Conservation (phyloP, 306 rosid species). For the Pyrus pyrifolia region DNA sequence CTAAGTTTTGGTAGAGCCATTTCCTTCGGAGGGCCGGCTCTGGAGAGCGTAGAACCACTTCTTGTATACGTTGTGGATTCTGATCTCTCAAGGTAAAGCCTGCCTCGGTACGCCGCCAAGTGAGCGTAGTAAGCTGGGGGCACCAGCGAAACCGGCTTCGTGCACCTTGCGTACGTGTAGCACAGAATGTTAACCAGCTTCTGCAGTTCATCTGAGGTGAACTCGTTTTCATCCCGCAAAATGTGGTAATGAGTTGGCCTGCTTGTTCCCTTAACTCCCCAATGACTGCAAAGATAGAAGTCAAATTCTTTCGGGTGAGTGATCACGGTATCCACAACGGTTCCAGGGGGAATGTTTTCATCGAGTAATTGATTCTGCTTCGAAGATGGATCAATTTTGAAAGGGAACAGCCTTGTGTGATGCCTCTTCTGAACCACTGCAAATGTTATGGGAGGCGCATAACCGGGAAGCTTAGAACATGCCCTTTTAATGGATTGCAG, state of each 20-base stretch:
- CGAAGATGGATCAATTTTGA: conserved; percentile 49
- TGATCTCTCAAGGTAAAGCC: conserved; percentile 88
- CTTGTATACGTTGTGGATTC: conserved; percentile 42
- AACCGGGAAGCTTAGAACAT: conserved; percentile 53
- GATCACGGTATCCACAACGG: conserved; percentile 91
- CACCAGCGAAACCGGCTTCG: conserved; percentile 95
- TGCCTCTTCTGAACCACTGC: conserved; percentile 96
- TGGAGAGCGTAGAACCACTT: conserved; percentile 40
- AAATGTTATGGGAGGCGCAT: conserved; percentile 69
- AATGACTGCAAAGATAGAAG: conserved; percentile 91
- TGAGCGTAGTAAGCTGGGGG: conserved; percentile 98
- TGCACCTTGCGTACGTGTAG: conserved; percentile 86
- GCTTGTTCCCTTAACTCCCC: conserved; percentile 98
- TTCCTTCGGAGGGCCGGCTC: conserved; percentile 83
- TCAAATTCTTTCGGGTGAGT: conserved; percentile 93
- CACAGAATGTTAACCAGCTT: conserved; percentile 79
- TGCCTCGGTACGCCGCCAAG: conserved; percentile 91
- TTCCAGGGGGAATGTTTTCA: conserved; percentile 88
- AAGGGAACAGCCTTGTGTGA: conserved; percentile 87
- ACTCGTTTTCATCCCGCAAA: conserved; percentile 80
- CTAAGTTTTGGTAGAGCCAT: conserved; percentile 73
- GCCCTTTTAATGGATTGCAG: conserved; percentile 67
- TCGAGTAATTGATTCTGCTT: conserved; percentile 37
- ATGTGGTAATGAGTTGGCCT: conserved; percentile 93
- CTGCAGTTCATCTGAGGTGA: conserved; percentile 91